Percentiles rank a stretch among this genome's conserved stretches.
Conservation (phyloP, 2,329 filamentous ascomycete species). For the Xylariaceae sp. region DNA sequence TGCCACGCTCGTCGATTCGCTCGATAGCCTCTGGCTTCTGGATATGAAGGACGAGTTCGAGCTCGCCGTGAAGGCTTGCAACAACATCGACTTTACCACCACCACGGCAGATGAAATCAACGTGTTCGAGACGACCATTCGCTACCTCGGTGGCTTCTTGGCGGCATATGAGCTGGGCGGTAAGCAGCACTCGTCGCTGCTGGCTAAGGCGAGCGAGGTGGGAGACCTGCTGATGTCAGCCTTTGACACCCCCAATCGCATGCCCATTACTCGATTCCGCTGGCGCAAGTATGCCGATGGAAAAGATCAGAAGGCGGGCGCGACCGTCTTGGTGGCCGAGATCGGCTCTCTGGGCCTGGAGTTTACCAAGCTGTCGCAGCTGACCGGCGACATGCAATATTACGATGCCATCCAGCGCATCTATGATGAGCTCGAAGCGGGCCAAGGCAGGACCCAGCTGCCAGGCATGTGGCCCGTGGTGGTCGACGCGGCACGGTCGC, state of each 20-base stretch:
- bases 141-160: conserved; percentile 62
- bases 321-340: conserved; percentile 36
- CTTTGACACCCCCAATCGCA: conserved; percentile 61
- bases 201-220: conserved; percentile 56
- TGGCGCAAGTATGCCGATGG: conserved; percentile 45
- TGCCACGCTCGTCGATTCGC: conserved; percentile 58
- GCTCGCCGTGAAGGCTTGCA: conserved; percentile 50
- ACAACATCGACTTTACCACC: conserved; percentile 53
- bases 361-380: conserved; percentile 56
- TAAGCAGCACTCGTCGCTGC: conserved; percentile 41
- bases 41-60: conserved; percentile 58
- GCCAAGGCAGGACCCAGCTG: conserved; percentile 46
- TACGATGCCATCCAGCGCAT: conserved; percentile 56
- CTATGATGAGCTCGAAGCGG: conserved; percentile 43
- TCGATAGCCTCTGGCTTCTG: conserved; percentile 70
- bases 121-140: conserved; percentile 64
- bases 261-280: conserved; percentile 53
- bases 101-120: conserved; percentile 47
- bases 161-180: conserved; percentile 62
- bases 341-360: conserved; percentile 54
- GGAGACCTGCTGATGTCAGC: conserved; percentile 57
- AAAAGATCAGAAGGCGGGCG: conserved; percentile 36
- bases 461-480: conserved; percentile 57
- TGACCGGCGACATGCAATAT: conserved; percentile 52
- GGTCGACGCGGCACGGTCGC: conserved; percentile 45